phyloP scores from a whole-genome alignment of 495 filamentous ascomycete species.

The Parathielavia hyrcaniae region DNA sequence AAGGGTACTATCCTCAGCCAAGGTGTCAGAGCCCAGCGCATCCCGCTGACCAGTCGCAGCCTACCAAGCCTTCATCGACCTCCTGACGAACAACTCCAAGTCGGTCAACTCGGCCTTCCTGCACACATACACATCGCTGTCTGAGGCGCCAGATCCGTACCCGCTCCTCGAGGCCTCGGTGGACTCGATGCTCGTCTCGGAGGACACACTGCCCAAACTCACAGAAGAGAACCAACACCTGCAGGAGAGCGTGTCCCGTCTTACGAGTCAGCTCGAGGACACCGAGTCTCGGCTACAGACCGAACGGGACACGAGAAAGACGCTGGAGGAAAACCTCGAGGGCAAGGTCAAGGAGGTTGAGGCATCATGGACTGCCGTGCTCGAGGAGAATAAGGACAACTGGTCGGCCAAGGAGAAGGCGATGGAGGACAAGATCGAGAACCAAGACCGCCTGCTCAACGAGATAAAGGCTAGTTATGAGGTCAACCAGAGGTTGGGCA shows the following conservation, averaged over 20 bases:
- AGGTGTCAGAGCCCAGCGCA: neutral
- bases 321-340: slow-evolving; percentile 71
- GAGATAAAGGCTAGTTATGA: slow-evolving; percentile 97
- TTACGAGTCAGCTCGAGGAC: slow-evolving; percentile 91
- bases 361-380: slow-evolving; percentile 81
- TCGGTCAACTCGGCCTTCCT: slow-evolving; percentile 85
- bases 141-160: slow-evolving; percentile 94
- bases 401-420: slow-evolving; percentile 93
- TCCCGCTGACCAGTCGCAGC: slow-evolving; percentile 46
- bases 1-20: slow-evolving; percentile 53
- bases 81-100: slow-evolving; percentile 90
- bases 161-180: slow-evolving; percentile 93
- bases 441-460: slow-evolving; percentile 84
- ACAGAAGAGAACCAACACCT: slow-evolving; percentile 80
- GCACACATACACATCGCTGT: slow-evolving; percentile 84
- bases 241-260: slow-evolving; percentile 65
- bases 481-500: slow-evolving; percentile 82
- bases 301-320: slow-evolving; percentile 64
- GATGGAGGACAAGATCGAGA: slow-evolving; percentile 87
- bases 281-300: slow-evolving; percentile 68
- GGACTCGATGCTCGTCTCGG: slow-evolving; percentile 81
- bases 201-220: slow-evolving; percentile 84
- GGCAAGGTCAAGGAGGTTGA: slow-evolving; percentile 78
- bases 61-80: slow-evolving; percentile 95
- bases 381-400: slow-evolving; percentile 91